Percentiles rank a stretch among this genome's conserved stretches.
Conservation (phyloP, 495 filamentous ascomycete species). For the Geoglossum glabrum region DNA sequence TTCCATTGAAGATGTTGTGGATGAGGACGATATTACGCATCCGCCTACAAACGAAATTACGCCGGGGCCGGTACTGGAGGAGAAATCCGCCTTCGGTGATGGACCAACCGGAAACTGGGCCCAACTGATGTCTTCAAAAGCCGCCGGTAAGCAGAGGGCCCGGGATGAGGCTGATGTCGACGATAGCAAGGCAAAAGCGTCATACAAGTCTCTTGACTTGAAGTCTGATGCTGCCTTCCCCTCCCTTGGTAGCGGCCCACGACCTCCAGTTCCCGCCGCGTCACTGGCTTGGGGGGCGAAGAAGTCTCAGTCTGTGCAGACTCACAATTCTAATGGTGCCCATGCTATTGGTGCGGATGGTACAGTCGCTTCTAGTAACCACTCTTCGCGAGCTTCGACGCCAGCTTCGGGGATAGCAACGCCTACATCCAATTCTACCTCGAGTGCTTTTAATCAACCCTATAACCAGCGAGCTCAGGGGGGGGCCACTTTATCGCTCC, state of each 20-base stretch:
- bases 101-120: not conserved
- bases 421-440: slow-evolving; percentile 27
- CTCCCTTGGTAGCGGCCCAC: slow-evolving; percentile 54
- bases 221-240: slow-evolving; percentile 82
- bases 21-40: slow-evolving; percentile 55
- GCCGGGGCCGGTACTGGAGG: not conserved
- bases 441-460: slow-evolving; percentile 9
- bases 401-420: slow-evolving; percentile 35
- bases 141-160: slow-evolving; percentile 40
- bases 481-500: slow-evolving; percentile 44
- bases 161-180: slow-evolving; percentile 14
- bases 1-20: slow-evolving; percentile 58
- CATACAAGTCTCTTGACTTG: slow-evolving; percentile 39
- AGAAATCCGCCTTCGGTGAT: slow-evolving; percentile 1
- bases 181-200: slow-evolving; percentile 4
- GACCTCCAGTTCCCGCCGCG: slow-evolving; percentile 34
- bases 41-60: slow-evolving; percentile 20
- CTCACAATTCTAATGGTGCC: slow-evolving; percentile 27
- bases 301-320: slow-evolving; percentile 27
- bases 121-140: slow-evolving; percentile 23
- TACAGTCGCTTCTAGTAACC: slow-evolving; percentile 12
- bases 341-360: slow-evolving; percentile 17
- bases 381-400: slow-evolving; percentile 32
- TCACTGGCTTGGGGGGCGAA: slow-evolving; percentile 45
- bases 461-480: slow-evolving; percentile 14